Evolutionary conservation across 1,284 basidiomycete genomes (phyloP), one percentile per base, ranked within the genome.

Genomic region (Psilocybe mexicana): DNA sequence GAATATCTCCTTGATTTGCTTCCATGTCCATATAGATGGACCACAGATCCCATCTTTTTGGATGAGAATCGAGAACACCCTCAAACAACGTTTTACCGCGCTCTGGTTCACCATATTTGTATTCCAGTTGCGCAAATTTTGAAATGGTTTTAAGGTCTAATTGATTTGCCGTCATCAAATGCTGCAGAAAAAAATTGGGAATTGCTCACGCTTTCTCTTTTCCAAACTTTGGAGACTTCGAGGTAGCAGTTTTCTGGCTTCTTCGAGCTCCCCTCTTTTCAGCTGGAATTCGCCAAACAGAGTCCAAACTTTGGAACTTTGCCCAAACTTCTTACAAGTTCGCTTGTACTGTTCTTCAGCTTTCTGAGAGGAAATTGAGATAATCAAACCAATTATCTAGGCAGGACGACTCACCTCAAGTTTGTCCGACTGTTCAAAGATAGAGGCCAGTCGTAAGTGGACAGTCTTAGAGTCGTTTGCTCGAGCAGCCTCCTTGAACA

Each of bases 21-120:
- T 98, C 93, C 87, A 98, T 95, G 71, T 99, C 97, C 70, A 98
- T 88, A 74, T 99, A 99, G 56, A 98, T 81, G 57, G 91, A 92
- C 96, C 98, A 99, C 43, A 98, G 77, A 72, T 99, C 96, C 78
- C 95, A 88, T 49, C 94, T 86, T 72, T 96, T 98, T 2, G 95
- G 89, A 75, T 98, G 93, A 12, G 90, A 92, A 70, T 96, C 94
- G 30, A 99, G 81, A 56, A 99, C 92, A 38, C 96, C 97, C 72
- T 99, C 97, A 62, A 98, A 99, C 55, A 99, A 83, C 0, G 96
- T 98, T 69, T 92, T 90, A 23, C 95, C 97, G 49, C 96, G 86
- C 74, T 99, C 97, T 1, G 93, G 80, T 63, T 98, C 96, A 11
- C 96, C 97, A 33, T 92, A 77, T 72, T 92, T 95, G 76, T 98